A percentile compares a stretch with the other conserved stretches of the same genome.
Conservation (phyloP, 306 rosid genomes). For the Casuarina cunninghamiana region DNA sequence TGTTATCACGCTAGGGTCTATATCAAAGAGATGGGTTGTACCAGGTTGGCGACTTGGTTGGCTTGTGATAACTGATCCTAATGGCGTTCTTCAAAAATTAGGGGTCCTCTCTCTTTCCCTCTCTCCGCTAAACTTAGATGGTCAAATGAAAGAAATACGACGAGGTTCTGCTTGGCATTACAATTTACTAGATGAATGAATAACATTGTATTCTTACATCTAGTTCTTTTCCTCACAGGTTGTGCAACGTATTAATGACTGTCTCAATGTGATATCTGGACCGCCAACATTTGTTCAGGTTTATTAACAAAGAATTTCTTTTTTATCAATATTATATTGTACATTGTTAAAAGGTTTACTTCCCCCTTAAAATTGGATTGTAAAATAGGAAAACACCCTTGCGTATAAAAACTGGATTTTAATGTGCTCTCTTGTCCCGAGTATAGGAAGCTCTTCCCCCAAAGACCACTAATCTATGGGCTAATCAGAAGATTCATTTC, state of each 20-base stretch:
- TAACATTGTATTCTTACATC: neutral
- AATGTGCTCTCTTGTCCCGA: no score
- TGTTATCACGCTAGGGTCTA: slow-evolving; percentile 47
- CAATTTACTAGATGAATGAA: neutral
- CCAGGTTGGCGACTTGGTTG: slow-evolving; percentile 61
- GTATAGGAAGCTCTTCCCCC: no score
- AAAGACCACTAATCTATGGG: no score
- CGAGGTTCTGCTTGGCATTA: neutral
- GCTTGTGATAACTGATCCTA: slow-evolving; percentile 38
- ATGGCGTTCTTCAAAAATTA: slow-evolving; percentile 26
- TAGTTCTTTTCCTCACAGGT: slow-evolving; percentile 6
- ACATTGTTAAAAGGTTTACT: no score
- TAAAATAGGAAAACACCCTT: no score
- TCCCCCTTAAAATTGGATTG: no score
- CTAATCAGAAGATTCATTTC: no score
- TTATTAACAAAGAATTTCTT: neutral
- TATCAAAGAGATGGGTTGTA: slow-evolving; percentile 47
- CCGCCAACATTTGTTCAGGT: slow-evolving; percentile 48
- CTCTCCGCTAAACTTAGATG: neutral
- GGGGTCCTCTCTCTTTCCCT: slow-evolving; percentile 35
- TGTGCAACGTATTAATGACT: slow-evolving; percentile 6
- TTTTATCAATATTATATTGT: neutral
- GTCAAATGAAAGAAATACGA: no score
- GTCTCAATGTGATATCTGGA: slow-evolving; percentile 5
- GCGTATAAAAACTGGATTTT: no score